Percentiles rank a stretch among this genome's conserved stretches.
Evolutionary conservation across 169 alveolate species (phyloP).

Genomic region (Cryptosporidium tyzzeri): DNA sequence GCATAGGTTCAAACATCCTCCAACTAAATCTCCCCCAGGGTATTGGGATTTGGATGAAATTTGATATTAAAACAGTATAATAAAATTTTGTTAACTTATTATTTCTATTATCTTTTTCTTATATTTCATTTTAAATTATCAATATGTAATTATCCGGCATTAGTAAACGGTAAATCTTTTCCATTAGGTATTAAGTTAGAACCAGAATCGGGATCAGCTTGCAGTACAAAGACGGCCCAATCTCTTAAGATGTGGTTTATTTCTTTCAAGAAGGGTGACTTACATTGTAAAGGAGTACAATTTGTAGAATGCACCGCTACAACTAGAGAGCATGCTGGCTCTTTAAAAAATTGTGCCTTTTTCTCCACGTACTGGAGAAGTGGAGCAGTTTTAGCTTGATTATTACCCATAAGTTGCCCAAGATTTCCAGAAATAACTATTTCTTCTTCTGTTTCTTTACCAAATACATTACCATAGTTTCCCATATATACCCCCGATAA

Average conservation of each 20-base stretch:
- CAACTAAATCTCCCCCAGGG: conserved; percentile 72
- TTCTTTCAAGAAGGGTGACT: conserved; percentile 31
- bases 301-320: conserved; percentile 58
- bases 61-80: background rate
- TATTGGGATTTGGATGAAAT: conserved; percentile 63
- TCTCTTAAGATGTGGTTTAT: conserved; percentile 58
- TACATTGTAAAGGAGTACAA: conserved; percentile 66
- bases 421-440: conserved; percentile 30
- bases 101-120: background rate
- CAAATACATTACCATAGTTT: conserved; percentile 53
- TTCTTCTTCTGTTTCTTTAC: conserved; percentile 58
- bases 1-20: conserved; percentile 56
- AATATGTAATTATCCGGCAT: conserved; percentile 11
- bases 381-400: conserved; percentile 24
- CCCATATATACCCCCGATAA: conserved; percentile 32
- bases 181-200: conserved; percentile 74
- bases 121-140: background rate
- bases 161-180: conserved; percentile 65
- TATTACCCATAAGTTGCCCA: conserved; percentile 53
- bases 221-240: conserved; percentile 56
- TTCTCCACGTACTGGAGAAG: background rate
- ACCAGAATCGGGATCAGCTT: conserved; percentile 74
- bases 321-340: conserved; percentile 59
- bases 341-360: background rate
- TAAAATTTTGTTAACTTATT: background rate